Base-by-base conservation (phyloP, 179 eudicot genomes). In the Actinidia polygama region DNA sequence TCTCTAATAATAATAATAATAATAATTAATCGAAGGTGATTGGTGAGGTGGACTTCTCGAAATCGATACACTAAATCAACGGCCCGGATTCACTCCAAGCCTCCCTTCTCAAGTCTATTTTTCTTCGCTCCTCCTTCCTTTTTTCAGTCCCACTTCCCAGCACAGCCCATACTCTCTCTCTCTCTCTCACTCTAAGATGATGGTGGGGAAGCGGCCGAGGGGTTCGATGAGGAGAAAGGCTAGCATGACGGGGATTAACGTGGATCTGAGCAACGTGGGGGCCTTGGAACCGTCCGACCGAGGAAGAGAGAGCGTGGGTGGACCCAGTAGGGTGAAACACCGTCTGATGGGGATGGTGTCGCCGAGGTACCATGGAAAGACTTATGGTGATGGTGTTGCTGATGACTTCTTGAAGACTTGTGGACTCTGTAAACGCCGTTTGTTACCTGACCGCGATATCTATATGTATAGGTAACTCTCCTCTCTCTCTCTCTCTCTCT, bases 201-300 rank as follows among this genome's bases (percentile, higher is more conserved):
- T 78, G 24, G 81, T 81, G 67, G 21, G 83, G 80, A 82, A 88
- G 77, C 85, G 86, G 3, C 87, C 86, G 21, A 88, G 87, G 30
- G 83, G 80, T 23, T 30, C 73, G 15, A 87, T 92, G 50, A 85
- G 83, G 83, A 82, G 95, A 44, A 89, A 92, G 1, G 84, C 91
- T 6, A 92, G 95, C 81, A 88, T 88, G 92, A 82, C 86, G 6
- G 88, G 85, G 74, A 81, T 92, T 83, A 70, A 83, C 66, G 75
- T 79, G 75, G 88, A 86, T 16, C 76, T 47, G 7, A 26, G 68
- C 19, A 46, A 16, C 80, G 58, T 76, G 58, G 83, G 79, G 19
- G 84, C 18, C 6, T 8, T 19, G 61, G 79, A 26, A 19, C 23
- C 79, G 68, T 59, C 68, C n/a, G 79, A 77, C 5, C 40, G 40